Base-by-base conservation (phyloP, 164 flowering plant genomes). In the Stephania yunnanensis region DNA sequence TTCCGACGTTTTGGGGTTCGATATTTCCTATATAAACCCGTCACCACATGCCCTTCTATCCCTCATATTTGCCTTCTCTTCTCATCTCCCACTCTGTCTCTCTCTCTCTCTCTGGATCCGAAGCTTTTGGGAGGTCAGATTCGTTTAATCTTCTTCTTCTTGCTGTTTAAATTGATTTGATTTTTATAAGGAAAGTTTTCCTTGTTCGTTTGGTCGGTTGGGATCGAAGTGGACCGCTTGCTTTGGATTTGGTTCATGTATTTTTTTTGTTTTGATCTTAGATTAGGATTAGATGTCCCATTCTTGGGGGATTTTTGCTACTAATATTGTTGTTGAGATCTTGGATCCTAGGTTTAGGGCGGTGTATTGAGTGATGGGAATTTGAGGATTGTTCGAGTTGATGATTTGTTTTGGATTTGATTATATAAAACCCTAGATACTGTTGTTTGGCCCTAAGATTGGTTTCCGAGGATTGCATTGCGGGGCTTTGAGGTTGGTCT, bases 21-120 rank as follows among this genome's bases (percentile, higher is more conserved):
- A 81, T 78, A 83, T 81, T 84, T 86, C 86, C 89, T 87, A 87
- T 88, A 88, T 81, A 88, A 82, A 87, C 81, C 83, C 87, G 55
- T 73, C 75, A 48, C 77, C 81, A 75, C 77, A 71, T 81, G 61
- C 83, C 66, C 63, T 58, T 73, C 44, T 78, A 46, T 25, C 74
- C 75, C 80, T 75, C 83, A 77, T 83, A 75, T 75, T 74, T 66
- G 72, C 82, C 15, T 48, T 75, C 78, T 30, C 66, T 65, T 50
- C 73, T 67, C 75, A 25, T 72, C 17, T 25, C 25, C 0, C 74
- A 74, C 71, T 52, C 42, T 48, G 68, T 46, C 72, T 22, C 72
- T 69, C 10, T 46, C 31, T 44, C 74, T 74, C 52, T 65, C 61
- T 61, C 68, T 55, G 74, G 79, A 76, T 78, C 77, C 79, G 77